Conservation (phyloP, 768 basidiomycete genomes). For the Peribolospora kevripleyi region DNA sequence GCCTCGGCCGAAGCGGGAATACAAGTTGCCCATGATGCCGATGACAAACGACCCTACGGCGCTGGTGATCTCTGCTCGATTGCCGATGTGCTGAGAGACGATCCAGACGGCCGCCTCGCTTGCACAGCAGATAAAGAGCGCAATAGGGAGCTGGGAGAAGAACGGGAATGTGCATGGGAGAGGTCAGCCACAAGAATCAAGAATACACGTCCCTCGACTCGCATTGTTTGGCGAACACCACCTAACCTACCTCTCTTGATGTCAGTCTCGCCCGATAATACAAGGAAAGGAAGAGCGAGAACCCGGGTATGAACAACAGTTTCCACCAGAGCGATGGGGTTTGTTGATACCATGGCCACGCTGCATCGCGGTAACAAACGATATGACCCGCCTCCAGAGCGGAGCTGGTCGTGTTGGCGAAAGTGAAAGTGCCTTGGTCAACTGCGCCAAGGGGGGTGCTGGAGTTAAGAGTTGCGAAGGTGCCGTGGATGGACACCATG, state of each 20-base stretch:
- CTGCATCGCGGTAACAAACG: constrained; percentile 45
- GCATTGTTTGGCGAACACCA: not conserved
- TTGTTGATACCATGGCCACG: constrained; percentile 52
- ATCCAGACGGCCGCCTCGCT: too few species aligned
- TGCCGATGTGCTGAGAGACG: constrained; percentile 35
- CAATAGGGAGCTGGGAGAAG: not conserved
- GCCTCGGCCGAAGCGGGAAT: constrained; percentile 40
- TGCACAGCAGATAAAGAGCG: not conserved
- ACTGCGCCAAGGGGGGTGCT: constrained; percentile 27
- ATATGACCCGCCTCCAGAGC: constrained; percentile 22
- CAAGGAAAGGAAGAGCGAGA: constrained; percentile 46
- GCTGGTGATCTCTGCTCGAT: constrained; percentile 58
- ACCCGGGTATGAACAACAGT: constrained; percentile 49
- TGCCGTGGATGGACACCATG: constrained; percentile 35
- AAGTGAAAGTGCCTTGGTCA: constrained; percentile 33
- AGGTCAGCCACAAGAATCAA: not conserved
- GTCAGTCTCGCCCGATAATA: constrained; percentile 52
- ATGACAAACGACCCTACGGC: constrained; percentile 57
- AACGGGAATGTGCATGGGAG: not conserved
- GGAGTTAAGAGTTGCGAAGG: constrained; percentile 25
- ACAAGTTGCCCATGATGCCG: constrained; percentile 51
- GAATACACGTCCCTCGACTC: not conserved
- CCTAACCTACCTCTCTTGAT: constrained; percentile 41
- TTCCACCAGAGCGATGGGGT: constrained; percentile 56
- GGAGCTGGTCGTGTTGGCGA: constrained; percentile 18